These are phyloP conservation scores for Rhynchospora tenuis DNA, from an alignment of 176 grass and related monocot genomes.

Conservation along the genomic window DNA sequence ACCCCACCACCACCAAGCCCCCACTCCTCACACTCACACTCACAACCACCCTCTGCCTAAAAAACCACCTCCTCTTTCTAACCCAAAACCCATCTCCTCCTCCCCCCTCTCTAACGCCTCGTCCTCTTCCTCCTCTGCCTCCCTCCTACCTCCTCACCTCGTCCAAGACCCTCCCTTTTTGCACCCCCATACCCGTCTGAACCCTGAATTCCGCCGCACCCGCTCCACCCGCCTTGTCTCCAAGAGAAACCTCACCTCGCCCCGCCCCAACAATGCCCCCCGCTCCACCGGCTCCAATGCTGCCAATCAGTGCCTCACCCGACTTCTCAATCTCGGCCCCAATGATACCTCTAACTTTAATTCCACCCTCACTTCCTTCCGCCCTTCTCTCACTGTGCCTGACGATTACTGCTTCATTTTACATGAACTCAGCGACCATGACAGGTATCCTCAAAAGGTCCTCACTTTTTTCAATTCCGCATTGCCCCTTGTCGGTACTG, in stretches of 20 bases:
- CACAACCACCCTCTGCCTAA: conserved; percentile 2
- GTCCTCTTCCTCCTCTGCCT: background rate
- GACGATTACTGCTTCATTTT: conserved; percentile 85
- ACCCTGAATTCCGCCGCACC: conserved; percentile 68
- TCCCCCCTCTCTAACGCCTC: background rate
- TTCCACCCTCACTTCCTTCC: conserved; percentile 31
- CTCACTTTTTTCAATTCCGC: conserved; percentile 58
- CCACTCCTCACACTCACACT: background rate
- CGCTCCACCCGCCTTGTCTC: conserved; percentile 75
- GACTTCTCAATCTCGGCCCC: conserved; percentile 46
- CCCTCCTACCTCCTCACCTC: conserved; percentile 29
- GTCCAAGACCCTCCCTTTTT: conserved; percentile 29
- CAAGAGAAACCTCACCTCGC: conserved; percentile 53
- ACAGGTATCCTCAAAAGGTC: conserved; percentile 37
- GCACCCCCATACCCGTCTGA: conserved; percentile 19
- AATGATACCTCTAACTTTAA: conserved; percentile 32
- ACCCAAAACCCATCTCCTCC: conserved; percentile 12
- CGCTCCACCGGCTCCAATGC: conserved; percentile 24
- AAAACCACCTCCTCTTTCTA: background rate
- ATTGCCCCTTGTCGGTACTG: conserved; percentile 44
- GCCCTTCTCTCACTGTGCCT: conserved; percentile 33
- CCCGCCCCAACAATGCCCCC: conserved; percentile 22
- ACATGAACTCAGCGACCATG: conserved; percentile 45
- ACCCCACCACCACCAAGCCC: conserved; percentile 16
- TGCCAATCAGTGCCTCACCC: conserved; percentile 45